phyloP scores from a whole-genome alignment of 2,329 filamentous ascomycete species.

The Aspergillus caelatus region DNA sequence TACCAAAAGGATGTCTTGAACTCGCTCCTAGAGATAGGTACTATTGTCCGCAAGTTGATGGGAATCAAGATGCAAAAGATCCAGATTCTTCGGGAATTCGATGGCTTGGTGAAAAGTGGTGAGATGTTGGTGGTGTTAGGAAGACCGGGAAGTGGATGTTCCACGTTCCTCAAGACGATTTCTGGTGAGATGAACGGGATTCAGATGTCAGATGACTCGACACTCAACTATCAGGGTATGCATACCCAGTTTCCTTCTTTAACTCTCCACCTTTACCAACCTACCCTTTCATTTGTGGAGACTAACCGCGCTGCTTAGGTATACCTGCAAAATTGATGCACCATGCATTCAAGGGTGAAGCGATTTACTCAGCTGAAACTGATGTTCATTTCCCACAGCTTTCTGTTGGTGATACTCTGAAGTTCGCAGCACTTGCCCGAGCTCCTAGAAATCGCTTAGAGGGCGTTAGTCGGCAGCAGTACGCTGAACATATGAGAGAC shows the following conservation, averaged over 20 bases:
- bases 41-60: conserved; percentile 14
- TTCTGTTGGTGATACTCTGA: conserved; percentile 76
- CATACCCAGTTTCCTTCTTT: neutral
- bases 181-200: conserved; percentile 77
- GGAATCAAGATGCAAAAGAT: conserved; percentile 22
- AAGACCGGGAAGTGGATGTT: conserved; percentile 55
- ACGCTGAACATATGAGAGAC: conserved; percentile 48
- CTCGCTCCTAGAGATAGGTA: conserved; percentile 51
- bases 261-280: neutral
- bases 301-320: conserved; percentile 24
- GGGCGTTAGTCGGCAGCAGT: conserved; percentile 47
- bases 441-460: conserved; percentile 48
- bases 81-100: conserved; percentile 61
- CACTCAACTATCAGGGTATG: conserved; percentile 29
- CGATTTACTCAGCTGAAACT: conserved; percentile 83
- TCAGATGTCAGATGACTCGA: conserved; percentile 54
- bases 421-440: conserved; percentile 71
- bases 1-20: conserved; percentile 68
- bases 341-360: conserved; percentile 74
- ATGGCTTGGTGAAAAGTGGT: conserved; percentile 59
- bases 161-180: conserved; percentile 82
- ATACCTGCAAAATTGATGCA: conserved; percentile 59
- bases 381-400: conserved; percentile 82
- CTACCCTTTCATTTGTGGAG: neutral
- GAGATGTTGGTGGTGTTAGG: conserved; percentile 58